Conservation (phyloP, 208 protist species). For the Angomonas ambiguus region DNA sequence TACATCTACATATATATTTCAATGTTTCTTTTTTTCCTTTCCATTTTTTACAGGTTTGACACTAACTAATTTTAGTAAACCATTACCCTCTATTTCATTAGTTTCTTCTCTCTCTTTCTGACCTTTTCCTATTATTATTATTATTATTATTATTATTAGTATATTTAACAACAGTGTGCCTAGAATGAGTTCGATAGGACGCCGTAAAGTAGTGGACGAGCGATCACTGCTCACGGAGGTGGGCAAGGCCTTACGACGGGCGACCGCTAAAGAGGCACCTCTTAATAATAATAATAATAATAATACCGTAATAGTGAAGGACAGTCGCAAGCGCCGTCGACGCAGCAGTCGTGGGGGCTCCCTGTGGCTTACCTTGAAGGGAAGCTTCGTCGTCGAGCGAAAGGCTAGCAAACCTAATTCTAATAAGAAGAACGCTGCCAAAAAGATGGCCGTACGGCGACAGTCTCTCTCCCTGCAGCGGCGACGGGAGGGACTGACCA, state of each 20-base stretch:
- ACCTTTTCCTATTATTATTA: not conserved
- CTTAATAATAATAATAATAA: too few species aligned
- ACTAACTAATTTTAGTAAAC: too few species aligned
- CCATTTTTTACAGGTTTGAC: too few species aligned
- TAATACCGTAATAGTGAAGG: too few species aligned
- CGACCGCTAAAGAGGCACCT: too few species aligned
- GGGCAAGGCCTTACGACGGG: conserved; percentile 56
- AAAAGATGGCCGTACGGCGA: conserved; percentile 18
- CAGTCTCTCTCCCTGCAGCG: conserved; percentile 31
- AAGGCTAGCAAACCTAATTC: not conserved
- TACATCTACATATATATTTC: too few species aligned
- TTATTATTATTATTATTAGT: not conserved
- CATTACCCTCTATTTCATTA: too few species aligned
- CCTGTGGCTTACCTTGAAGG: conserved; percentile 80
- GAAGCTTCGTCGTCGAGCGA: conserved; percentile 33
- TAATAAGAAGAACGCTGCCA: too few species aligned
- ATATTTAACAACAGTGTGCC: not conserved
- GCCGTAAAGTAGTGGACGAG: conserved; percentile 43
- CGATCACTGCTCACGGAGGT: conserved; percentile 53
- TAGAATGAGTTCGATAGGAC: not conserved
- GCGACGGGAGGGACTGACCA: conserved; percentile 41
- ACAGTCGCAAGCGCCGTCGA: conserved; percentile 16
- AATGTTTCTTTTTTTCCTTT: too few species aligned
- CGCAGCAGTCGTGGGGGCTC: conserved; percentile 37
- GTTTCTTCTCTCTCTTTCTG: too few species aligned